Conservation (phyloP, 1,284 basidiomycete species). For the Melampsora abietis-canadensis region DNA sequence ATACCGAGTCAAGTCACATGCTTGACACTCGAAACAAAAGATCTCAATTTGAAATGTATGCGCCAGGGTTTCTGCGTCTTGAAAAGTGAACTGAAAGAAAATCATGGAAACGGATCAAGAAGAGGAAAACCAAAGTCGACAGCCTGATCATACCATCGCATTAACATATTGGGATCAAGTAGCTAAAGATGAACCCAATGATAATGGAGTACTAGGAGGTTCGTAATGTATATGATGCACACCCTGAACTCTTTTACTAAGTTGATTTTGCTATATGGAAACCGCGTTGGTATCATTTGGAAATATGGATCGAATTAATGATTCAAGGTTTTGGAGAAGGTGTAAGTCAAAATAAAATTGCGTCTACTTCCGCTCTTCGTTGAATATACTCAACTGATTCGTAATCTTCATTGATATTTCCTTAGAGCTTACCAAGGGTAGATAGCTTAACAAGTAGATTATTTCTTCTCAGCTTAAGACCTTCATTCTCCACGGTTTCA, state of each 20-base stretch:
- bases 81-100: too few species aligned
- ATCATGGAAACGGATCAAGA: too few species aligned
- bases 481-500: conserved; percentile 61
- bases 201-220: conserved; percentile 38
- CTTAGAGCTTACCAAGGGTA: conserved; percentile 74
- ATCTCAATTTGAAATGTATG: too few species aligned
- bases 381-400: background rate
- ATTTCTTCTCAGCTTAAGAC: conserved; percentile 73
- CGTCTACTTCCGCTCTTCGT: background rate
- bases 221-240: background rate
- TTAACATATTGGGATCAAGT: conserved; percentile 25
- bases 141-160: conserved; percentile 10
- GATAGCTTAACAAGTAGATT: conserved; percentile 82
- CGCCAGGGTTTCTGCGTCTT: too few species aligned
- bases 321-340: background rate
- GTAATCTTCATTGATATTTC: background rate
- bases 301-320: background rate
- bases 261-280: background rate
- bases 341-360: background rate
- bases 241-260: background rate
- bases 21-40: too few species aligned
- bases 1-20: too few species aligned
- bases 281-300: conserved; percentile 6
- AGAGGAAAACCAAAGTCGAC: background rate
- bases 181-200: conserved; percentile 6